These are phyloP conservation scores for Biancaea sappan DNA, from an alignment of 306 rosid genomes.

Conservation along the genomic window DNA sequence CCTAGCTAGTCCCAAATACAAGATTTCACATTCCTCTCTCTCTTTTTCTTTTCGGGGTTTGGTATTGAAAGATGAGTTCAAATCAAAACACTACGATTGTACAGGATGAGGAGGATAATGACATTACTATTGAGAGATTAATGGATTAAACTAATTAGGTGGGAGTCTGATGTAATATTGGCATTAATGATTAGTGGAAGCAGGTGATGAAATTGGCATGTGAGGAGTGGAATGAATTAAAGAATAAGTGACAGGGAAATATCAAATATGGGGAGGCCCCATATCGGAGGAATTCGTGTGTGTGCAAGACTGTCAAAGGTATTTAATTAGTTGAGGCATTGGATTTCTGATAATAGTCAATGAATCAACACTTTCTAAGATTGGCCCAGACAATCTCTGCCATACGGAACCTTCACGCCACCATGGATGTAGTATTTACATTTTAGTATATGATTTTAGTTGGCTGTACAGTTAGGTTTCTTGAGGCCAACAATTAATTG, in stretches of 20 bases:
- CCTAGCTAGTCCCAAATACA: not conserved
- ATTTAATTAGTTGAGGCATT: conserved; percentile 23
- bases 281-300: not conserved
- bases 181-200: conserved; percentile 14
- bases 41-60: no score
- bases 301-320: conserved; percentile 13
- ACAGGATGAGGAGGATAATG: no score
- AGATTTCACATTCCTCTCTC: no score
- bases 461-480: not conserved
- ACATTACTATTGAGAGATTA: no score
- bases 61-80: no score
- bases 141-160: not conserved
- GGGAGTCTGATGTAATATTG: not conserved
- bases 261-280: conserved; percentile 35
- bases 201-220: conserved; percentile 22
- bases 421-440: not conserved
- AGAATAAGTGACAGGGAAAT: conserved; percentile 28
- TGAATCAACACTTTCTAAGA: conserved; percentile 15
- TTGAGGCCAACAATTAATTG: conserved; percentile 8
- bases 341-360: not conserved
- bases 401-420: conserved; percentile 4
- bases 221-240: conserved; percentile 16
- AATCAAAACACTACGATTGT: no score
- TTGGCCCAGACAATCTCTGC: conserved; percentile 18
- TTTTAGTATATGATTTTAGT: not conserved